Percentiles rank a stretch among this genome's conserved stretches.
These are phyloP conservation scores for Zygotorulaspora sp. DNA, from an alignment of 805 yeast species.

Conservation along the genomic window DNA sequence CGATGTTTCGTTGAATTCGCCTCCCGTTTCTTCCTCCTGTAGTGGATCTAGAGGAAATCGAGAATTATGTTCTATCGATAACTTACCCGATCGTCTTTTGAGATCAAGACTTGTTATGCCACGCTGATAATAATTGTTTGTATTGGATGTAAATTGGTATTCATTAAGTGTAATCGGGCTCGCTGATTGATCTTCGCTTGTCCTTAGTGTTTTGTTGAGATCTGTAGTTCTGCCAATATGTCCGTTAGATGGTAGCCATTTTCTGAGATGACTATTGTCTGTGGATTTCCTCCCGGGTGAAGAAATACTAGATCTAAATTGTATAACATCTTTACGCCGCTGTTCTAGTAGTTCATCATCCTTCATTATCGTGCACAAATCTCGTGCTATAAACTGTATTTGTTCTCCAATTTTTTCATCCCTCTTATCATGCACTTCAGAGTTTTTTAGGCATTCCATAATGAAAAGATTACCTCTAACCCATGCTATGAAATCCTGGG, in stretches of 20 bases:
- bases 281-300: constrained; percentile 35
- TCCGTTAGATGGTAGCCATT: constrained; percentile 7
- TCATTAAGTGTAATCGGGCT: constrained; percentile 6
- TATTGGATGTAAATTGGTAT: constrained; percentile 9
- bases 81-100: constrained; percentile 5
- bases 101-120: constrained; percentile 20
- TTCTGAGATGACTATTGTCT: constrained; percentile 31
- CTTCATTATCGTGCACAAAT: constrained; percentile 34
- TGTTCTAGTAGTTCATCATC: constrained; percentile 28
- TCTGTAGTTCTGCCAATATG: not conserved
- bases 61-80: constrained; percentile 2
- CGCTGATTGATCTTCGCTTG: not conserved
- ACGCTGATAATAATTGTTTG: constrained; percentile 7
- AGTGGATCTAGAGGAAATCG: constrained; percentile 22
- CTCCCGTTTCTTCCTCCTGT: constrained; percentile 25
- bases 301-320: constrained; percentile 34
- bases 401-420: constrained; percentile 37
- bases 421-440: constrained; percentile 31
- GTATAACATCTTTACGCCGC: constrained; percentile 26
- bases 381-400: constrained; percentile 39
- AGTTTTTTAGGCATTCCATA: constrained; percentile 35
- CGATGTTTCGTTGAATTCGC: constrained; percentile 5
- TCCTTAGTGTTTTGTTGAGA: not conserved
- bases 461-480: constrained; percentile 33
- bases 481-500: constrained; percentile 48